phyloP scores from a whole-genome alignment of 2,329 filamentous ascomycete species.

The Scedosporium dehoogii region DNA sequence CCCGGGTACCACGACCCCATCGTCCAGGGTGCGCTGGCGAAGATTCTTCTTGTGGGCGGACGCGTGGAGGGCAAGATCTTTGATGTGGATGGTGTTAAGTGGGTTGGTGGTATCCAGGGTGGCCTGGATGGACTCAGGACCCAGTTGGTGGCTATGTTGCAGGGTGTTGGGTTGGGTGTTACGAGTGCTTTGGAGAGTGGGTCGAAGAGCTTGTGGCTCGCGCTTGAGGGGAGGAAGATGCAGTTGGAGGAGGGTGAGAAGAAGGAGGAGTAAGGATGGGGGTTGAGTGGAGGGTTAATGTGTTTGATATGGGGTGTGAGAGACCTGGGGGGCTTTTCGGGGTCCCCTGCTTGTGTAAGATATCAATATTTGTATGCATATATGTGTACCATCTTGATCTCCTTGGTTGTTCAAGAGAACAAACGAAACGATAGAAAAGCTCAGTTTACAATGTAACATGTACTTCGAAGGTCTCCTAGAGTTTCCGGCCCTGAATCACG shows the following conservation, averaged over 20 bases:
- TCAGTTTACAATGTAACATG: not conserved
- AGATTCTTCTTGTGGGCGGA: slow-evolving; percentile 78
- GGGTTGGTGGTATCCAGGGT: slow-evolving; percentile 66
- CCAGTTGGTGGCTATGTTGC: slow-evolving; percentile 72
- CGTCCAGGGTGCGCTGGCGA: slow-evolving; percentile 75
- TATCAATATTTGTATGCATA: slow-evolving; percentile 4
- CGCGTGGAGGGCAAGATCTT: slow-evolving; percentile 79
- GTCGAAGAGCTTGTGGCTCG: slow-evolving; percentile 74
- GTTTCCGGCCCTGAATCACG: too few species aligned
- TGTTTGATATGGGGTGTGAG: not conserved
- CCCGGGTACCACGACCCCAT: slow-evolving; percentile 72
- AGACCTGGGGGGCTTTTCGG: not conserved
- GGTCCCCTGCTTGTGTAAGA: not conserved
- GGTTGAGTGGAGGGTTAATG: not conserved
- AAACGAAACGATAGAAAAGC: slow-evolving; percentile 1
- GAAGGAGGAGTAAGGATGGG: slow-evolving; percentile 7
- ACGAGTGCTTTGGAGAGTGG: slow-evolving; percentile 72
- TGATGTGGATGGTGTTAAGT: slow-evolving; percentile 58
- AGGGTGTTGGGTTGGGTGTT: slow-evolving; percentile 67
- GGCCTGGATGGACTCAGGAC: slow-evolving; percentile 71
- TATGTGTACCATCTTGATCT: slow-evolving; percentile 4
- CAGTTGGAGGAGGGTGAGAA: slow-evolving; percentile 58
- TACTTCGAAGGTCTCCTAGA: not conserved
- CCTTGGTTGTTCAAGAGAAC: not conserved
- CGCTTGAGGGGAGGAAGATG: slow-evolving; percentile 70